Evolutionary conservation across 2,329 filamentous ascomycete genomes (phyloP), one percentile per base, ranked within the genome.

Genomic region (Aspergillus sp.): DNA sequence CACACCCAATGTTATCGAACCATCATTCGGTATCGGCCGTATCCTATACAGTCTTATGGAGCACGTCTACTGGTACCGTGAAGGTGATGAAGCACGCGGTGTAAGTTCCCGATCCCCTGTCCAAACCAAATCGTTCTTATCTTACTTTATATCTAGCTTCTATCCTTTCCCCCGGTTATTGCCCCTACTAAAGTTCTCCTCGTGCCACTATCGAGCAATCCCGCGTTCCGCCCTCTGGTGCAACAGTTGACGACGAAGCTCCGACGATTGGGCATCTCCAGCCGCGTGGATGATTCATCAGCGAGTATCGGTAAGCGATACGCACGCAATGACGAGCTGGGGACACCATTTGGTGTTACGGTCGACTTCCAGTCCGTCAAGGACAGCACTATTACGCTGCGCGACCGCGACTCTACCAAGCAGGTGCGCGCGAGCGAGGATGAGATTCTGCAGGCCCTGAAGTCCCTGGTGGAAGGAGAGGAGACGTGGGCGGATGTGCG

Each of bases 151-250:
- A 44, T 56, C 43, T 59, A 87, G 83, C 83, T 91, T 48, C 81
- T 92, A 59, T 90, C 87, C 7, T 91, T 92, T 80, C 85, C 88
- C 71, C 84, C 87, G 4, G 82, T 85, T 0, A 84, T 97, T 52
- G 92, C 95, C n/a, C 95, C 95, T 2, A 96, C 91, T 63, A 97
- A 97, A 81, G 92, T 97, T 51, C 85, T 98, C 56, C 86, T 99
- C 58, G 91, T 96, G 22, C 93, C 93, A 36, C 83, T 98, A 43
- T 96, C 92, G 54, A 86, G 84, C 68, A 90, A 96, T 72, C 76
- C 85, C 49, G 85, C 89, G 64, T 96, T 98, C 81, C 85, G 84
- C 66, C 90, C 92, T n/a, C 82, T 90, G 47, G 81, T 93, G 55
- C 83, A 85, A 68, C 81, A 85, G 66, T 79, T 98, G 62, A 90